Base-by-base conservation (phyloP, 306 rosid genomes). In the Geum urbanum region DNA sequence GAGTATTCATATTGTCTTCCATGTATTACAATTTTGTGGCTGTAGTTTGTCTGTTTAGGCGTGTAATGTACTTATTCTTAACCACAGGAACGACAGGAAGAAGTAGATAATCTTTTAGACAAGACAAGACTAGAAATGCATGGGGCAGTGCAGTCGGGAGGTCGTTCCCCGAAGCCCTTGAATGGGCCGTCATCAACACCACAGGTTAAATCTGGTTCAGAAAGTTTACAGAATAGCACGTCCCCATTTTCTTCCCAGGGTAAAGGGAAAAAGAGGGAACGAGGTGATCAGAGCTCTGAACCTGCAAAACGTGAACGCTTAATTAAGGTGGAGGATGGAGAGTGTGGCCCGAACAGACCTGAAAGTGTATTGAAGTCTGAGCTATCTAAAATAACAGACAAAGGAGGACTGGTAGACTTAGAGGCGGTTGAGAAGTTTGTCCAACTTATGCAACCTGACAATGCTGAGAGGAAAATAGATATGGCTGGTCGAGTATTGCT, bases 91-190 rank as follows among this genome's bases (percentile, higher is more conserved):
- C 91, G 71, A 20, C 98, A 92, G 76, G 95, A 92, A 81, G 98
- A 92, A 86, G 95, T 92, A 84, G 82, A 89, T 77, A 80, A 86
- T 68, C 78, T 92, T 46, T 84, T 92, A 85, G 74, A 84, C 40
- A 92, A 87, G 79, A 92, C 98, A 8, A 80, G 70, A 84, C 73
- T 86, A 84, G 98, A 89, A 83, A 92, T 92, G 98, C 95, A 92
- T 83, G 96, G 82, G 68, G 84, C 90, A 76, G 87, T 83, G 89
- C 98, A 86, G 84, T 84, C 96, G 43, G 98, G 98, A 66, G 95
- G 96, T 67, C 92, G 95, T 62, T 92, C 98, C 67, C 98, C 98
- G 13, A 92, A 87, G 78, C 92, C 98, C 37, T 75, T 85, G 85
- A 92, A 85, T 72, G 88, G 91, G 82, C 91, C 98, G 4, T 61